Conservation (phyloP, 805 yeast genomes). For the Sugiyamaella qingdaonensis region DNA sequence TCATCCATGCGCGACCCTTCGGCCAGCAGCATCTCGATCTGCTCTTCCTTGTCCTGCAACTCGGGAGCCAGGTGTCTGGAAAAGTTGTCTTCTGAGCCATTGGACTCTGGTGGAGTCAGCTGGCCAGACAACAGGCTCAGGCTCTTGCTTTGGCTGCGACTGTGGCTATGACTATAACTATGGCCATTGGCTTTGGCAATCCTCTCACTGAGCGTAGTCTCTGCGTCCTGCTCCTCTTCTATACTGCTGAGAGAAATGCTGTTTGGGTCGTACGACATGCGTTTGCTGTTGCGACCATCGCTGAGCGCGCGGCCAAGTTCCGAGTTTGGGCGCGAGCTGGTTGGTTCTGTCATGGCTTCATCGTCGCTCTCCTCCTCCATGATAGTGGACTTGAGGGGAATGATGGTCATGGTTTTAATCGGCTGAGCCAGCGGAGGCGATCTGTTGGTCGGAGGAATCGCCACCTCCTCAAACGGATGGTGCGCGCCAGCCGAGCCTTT, state of each 20-base stretch:
- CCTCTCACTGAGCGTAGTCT: background rate
- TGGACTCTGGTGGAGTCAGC: conserved; percentile 9
- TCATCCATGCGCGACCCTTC: conserved; percentile 50
- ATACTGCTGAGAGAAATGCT: conserved; percentile 1
- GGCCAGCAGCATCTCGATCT: conserved; percentile 41
- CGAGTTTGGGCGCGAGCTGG: background rate
- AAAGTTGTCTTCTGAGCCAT: background rate
- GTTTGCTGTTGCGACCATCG: background rate
- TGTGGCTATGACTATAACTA: background rate
- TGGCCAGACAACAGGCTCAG: conserved; percentile 3
- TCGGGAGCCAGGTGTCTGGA: conserved; percentile 2
- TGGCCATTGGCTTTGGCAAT: background rate
- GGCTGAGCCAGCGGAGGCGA: conserved; percentile 12
- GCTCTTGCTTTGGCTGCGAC: background rate
- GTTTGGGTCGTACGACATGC: background rate
- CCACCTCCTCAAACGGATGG: conserved; percentile 9
- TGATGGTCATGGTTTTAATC: conserved; percentile 43
- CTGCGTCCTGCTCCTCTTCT: conserved; percentile 4
- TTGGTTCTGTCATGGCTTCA: conserved; percentile 27
- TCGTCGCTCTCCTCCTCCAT: conserved; percentile 83
- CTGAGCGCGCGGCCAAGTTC: background rate
- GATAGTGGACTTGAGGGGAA: conserved; percentile 80
- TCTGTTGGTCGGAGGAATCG: conserved; percentile 9
- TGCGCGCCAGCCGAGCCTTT: background rate
- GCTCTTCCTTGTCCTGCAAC: conserved; percentile 36